phyloP scores from a whole-genome alignment of 345 rosid genomes.

The Arabidopsis arenosa region DNA sequence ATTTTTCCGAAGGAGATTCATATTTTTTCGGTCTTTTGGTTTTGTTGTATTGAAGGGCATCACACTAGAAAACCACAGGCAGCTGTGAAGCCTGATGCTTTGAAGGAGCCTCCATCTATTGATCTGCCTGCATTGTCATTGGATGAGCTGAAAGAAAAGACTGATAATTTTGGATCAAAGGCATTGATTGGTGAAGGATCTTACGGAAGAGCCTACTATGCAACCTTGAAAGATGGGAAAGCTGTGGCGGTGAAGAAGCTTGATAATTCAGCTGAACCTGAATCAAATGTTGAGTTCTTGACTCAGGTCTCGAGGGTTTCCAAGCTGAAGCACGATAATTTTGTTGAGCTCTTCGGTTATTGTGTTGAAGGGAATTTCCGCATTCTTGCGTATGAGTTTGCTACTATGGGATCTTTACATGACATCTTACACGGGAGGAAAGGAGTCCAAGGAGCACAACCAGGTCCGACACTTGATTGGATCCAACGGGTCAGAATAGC shows the following conservation, averaged over 20 bases:
- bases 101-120: constrained; percentile 68
- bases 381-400: constrained; percentile 91
- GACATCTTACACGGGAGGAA: constrained; percentile 96
- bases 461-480: constrained; percentile 99
- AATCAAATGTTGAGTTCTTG: constrained; percentile 76
- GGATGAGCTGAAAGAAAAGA: constrained; percentile 70
- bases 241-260: constrained; percentile 85
- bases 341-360: constrained; percentile 83
- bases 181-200: constrained; percentile 91
- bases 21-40: neutral
- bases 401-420: constrained; percentile 98
- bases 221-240: constrained; percentile 64
- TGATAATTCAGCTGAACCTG: constrained; percentile 83
- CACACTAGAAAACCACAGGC: constrained; percentile 50
- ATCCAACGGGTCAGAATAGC: constrained; percentile 92
- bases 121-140: constrained; percentile 64
- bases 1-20: neutral
- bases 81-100: constrained; percentile 66
- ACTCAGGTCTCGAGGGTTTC: constrained; percentile 95
- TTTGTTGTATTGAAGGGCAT: constrained; percentile 24
- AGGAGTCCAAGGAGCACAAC: constrained; percentile 99
- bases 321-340: constrained; percentile 78
- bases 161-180: constrained; percentile 68
- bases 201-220: constrained; percentile 86
- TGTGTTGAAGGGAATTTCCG: constrained; percentile 91